Conservation (phyloP, 176 grass and related monocot species). For the Poa pratensis region DNA sequence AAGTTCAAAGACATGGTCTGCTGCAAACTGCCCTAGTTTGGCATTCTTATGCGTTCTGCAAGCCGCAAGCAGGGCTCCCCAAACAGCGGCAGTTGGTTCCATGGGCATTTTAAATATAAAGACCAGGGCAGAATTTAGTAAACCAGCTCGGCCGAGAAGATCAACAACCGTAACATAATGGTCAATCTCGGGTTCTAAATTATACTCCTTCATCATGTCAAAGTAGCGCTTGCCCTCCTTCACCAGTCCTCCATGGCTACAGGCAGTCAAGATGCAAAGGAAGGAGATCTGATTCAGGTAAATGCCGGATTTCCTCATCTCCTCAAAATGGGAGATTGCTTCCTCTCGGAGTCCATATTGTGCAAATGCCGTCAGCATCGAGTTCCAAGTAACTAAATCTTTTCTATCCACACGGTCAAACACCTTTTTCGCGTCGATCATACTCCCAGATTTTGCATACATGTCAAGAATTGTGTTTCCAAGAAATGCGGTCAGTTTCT, state of each 20-base stretch:
- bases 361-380: constrained; percentile 67
- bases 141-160: constrained; percentile 67
- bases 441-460: constrained; percentile 76
- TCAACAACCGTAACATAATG: constrained; percentile 68
- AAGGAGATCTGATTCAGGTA: constrained; percentile 67
- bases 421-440: constrained; percentile 60
- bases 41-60: constrained; percentile 76
- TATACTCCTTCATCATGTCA: constrained; percentile 62
- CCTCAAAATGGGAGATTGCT: constrained; percentile 59
- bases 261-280: constrained; percentile 65
- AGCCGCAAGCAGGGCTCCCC: constrained; percentile 79
- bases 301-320: constrained; percentile 60
- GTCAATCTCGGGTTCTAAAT: constrained; percentile 57
- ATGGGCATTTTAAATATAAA: constrained; percentile 71
- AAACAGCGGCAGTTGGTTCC: constrained; percentile 66
- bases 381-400: constrained; percentile 77
- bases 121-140: constrained; percentile 58
- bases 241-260: constrained; percentile 69
- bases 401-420: constrained; percentile 61
- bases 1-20: constrained; percentile 67
- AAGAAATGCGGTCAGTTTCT: constrained; percentile 59
- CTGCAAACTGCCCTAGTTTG: constrained; percentile 62
- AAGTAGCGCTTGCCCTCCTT: constrained; percentile 69
- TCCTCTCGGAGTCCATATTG: constrained; percentile 62
- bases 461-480: constrained; percentile 73